Evolutionary conservation across 345 rosid species (phyloP).

Genomic region (Camelina hispida): DNA sequence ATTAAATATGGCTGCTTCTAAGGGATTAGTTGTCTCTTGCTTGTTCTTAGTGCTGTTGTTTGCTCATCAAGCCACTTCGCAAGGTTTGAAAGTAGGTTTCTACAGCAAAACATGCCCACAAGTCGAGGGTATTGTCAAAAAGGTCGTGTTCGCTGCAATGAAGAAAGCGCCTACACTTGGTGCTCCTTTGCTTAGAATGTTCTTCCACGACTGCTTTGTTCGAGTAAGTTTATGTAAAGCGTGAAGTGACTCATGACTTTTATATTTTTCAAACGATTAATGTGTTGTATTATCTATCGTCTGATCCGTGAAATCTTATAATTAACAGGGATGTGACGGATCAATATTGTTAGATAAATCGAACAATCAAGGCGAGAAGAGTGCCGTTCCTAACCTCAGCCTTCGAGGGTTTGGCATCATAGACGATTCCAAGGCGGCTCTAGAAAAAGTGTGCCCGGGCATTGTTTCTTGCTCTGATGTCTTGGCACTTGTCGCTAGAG

Average conservation of each 20-base stretch:
- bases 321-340: conserved; percentile 69
- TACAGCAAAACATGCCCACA: conserved; percentile 44
- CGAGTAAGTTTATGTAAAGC: conserved; percentile 48
- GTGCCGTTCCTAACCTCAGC: conserved; percentile 57
- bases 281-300: background rate
- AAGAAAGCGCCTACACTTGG: conserved; percentile 42
- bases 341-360: conserved; percentile 57
- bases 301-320: conserved; percentile 13
- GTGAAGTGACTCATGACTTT: background rate
- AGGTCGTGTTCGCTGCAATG: conserved; percentile 47
- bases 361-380: conserved; percentile 54
- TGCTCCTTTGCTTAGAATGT: conserved; percentile 67
- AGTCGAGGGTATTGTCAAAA: conserved; percentile 51
- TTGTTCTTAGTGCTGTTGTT: conserved; percentile 36
- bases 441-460: conserved; percentile 63
- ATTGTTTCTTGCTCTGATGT: conserved; percentile 74
- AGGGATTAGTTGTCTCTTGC: conserved; percentile 28
- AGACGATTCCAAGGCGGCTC: conserved; percentile 57
- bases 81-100: conserved; percentile 48
- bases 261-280: background rate
- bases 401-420: conserved; percentile 59
- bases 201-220: conserved; percentile 70
- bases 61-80: conserved; percentile 35
- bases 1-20: conserved; percentile 31
- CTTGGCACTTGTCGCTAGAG: conserved; percentile 61